Base-by-base conservation (phyloP, 257 asterid genomes). In the Solanum rostratum region DNA sequence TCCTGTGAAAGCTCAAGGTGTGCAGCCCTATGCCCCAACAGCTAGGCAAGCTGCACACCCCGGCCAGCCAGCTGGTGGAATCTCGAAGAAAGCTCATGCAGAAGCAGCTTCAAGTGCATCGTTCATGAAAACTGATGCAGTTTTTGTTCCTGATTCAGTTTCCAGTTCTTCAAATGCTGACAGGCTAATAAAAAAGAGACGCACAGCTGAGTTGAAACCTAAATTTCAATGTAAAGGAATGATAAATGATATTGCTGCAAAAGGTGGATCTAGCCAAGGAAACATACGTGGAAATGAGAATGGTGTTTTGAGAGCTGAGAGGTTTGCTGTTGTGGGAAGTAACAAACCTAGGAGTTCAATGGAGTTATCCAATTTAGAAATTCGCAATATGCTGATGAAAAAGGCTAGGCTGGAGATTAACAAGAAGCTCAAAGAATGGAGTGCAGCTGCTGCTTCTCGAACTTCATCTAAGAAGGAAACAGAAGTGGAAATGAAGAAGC, bases 361-460 rank as follows among this genome's bases (percentile, higher is more conserved):
- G 86, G 93, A 91, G 29, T 83, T 71, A 12, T 85, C 92, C n/a
- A 85, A 65, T 49, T 24, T 10, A 24, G 89, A 87, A 55, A 71
- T 76, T 30, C 92, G 88, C 55, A 84, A 3, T 59, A 65, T 88
- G 91, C 86, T 93, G 87, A 55, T 80, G 84, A 70, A 13, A 8
- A 91, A 85, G 89, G 97, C 94, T 19, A 91, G 60, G 89, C 80
- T 53, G 87, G 93, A 84, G 76, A 84, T 93, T 68, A 79, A n/a
- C n/a, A 66, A 83, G 87, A 88, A 81, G 84, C 82, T 92, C 14
- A 85, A 86, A 13, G 86, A 86, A 79, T 85, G 87, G 91, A 87
- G 85, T 55, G 53, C 80, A 60, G 50, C 65, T 83, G 81, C 88
- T 73, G 85, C 86, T 62, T 41, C 79, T 37, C 83, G 79, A 53